Conservation (phyloP, 2,329 filamentous ascomycete species). For the Ophiostoma novo-ulmi region DNA sequence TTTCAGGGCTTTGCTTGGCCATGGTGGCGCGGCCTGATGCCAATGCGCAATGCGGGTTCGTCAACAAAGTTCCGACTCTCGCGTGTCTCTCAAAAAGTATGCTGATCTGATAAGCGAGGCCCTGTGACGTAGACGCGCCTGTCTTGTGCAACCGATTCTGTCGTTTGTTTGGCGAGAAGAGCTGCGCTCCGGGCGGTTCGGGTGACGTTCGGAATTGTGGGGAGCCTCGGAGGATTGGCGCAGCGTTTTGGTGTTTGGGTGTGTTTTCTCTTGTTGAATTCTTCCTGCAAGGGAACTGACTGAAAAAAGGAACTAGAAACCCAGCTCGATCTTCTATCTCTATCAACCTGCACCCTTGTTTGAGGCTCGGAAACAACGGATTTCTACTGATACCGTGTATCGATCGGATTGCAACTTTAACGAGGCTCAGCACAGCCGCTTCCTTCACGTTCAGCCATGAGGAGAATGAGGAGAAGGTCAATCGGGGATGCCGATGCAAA, state of each 20-base stretch:
- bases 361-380: background rate
- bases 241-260: background rate
- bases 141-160: background rate
- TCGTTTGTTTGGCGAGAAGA: background rate
- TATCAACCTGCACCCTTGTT: background rate
- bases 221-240: slow-evolving; percentile 9
- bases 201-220: slow-evolving; percentile 13
- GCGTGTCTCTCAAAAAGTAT: background rate
- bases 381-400: background rate
- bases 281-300: background rate
- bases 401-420: background rate
- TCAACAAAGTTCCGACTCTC: background rate
- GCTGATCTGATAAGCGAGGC: slow-evolving; percentile 1
- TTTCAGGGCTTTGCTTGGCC: slow-evolving; percentile 43
- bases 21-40: slow-evolving; percentile 32
- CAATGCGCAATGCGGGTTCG: background rate
- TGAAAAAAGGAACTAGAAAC: background rate
- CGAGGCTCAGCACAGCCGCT: slow-evolving; percentile 7
- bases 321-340: background rate
- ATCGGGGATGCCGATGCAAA: slow-evolving; percentile 28
- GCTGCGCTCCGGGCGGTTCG: background rate
- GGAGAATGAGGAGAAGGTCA: slow-evolving; percentile 6
- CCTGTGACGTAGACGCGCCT: slow-evolving; percentile 4
- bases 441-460: background rate
- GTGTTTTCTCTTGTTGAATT: background rate